phyloP scores from a whole-genome alignment of 768 basidiomycete species.

The Russula lepida region DNA sequence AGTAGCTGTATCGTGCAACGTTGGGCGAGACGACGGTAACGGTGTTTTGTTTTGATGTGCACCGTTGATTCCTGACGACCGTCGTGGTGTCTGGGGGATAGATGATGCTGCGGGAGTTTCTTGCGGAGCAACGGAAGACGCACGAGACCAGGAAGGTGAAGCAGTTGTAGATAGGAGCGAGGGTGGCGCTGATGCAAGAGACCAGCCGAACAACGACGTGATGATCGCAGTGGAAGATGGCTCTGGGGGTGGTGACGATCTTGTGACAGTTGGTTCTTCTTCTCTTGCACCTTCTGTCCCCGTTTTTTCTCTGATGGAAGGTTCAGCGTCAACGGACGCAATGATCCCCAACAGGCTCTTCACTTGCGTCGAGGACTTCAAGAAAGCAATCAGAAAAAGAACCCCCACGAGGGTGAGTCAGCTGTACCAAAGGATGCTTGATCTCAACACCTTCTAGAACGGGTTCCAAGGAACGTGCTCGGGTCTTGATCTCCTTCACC shows the following conservation, averaged over 20 bases:
- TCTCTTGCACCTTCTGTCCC: conserved; percentile 9
- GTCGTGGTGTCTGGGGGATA: conserved; percentile 21
- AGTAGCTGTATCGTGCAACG: conserved; percentile 1
- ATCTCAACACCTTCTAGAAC: conserved; percentile 46
- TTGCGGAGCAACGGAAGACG: conserved; percentile 14
- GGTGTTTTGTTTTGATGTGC: conserved; percentile 10
- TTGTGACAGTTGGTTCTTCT: not conserved
- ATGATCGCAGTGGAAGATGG: conserved; percentile 35
- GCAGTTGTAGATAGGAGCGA: conserved; percentile 5
- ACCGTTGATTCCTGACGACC: conserved; percentile 1
- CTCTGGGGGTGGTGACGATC: conserved; percentile 7
- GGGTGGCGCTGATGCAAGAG: conserved; percentile 26
- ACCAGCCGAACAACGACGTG: conserved; percentile 44
- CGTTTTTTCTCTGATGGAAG: conserved; percentile 25
- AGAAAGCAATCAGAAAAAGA: not conserved
- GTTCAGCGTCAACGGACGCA: conserved; percentile 22
- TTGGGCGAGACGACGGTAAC: conserved; percentile 17
- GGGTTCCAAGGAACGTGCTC: conserved; percentile 45
- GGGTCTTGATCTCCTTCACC: conserved; percentile 50
- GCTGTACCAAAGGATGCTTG: conserved; percentile 65
- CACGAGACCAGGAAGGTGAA: conserved; percentile 23
- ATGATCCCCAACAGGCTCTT: conserved; percentile 44
- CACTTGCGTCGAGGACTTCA: conserved; percentile 51
- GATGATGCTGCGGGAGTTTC: conserved; percentile 25
- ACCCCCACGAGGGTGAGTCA: not conserved